Evolutionary conservation across 2,329 filamentous ascomycete genomes (phyloP).

Genomic region (Scedosporium apiospermum): DNA sequence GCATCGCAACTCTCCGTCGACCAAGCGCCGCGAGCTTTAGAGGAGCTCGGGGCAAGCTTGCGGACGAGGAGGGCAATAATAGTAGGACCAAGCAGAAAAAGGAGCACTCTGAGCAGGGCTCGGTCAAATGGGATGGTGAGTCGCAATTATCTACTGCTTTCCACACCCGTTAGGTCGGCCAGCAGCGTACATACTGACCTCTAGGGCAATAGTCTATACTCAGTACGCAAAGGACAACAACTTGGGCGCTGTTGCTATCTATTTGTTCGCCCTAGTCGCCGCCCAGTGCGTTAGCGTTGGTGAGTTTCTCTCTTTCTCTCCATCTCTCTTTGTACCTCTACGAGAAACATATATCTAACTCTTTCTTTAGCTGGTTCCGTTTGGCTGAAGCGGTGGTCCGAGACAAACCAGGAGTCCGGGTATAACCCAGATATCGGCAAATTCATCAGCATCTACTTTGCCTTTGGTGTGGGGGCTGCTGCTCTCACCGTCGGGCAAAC

Average conservation of each 20-base stretch:
- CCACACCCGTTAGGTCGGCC: neutral
- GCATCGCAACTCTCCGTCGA: conserved; percentile 72
- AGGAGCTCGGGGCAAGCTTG: conserved; percentile 73
- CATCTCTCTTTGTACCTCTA: neutral
- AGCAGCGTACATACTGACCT: neutral
- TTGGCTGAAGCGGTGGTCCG: conserved; percentile 92
- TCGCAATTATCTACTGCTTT: neutral
- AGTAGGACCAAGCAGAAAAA: conserved; percentile 71
- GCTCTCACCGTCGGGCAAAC: conserved; percentile 83
- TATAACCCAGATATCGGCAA: conserved; percentile 71
- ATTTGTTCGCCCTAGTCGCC: conserved; percentile 65
- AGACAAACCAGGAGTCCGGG: conserved; percentile 59
- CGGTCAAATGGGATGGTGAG: conserved; percentile 76
- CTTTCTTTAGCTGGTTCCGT: conserved; percentile 57
- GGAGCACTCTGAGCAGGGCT: conserved; percentile 86
- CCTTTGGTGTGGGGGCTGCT: conserved; percentile 81
- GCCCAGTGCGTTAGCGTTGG: conserved; percentile 77
- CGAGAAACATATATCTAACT: neutral
- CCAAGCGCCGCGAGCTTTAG: conserved; percentile 88
- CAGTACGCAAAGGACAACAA: conserved; percentile 97
- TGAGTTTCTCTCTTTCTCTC: conserved; percentile 26
- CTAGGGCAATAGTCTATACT: conserved; percentile 53
- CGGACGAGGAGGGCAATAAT: conserved; percentile 69
- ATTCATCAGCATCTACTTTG: conserved; percentile 93
- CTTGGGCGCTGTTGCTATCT: conserved; percentile 70